These are phyloP conservation scores for Nemania serpens DNA, from an alignment of 2,329 filamentous ascomycete species.

Conservation along the genomic window DNA sequence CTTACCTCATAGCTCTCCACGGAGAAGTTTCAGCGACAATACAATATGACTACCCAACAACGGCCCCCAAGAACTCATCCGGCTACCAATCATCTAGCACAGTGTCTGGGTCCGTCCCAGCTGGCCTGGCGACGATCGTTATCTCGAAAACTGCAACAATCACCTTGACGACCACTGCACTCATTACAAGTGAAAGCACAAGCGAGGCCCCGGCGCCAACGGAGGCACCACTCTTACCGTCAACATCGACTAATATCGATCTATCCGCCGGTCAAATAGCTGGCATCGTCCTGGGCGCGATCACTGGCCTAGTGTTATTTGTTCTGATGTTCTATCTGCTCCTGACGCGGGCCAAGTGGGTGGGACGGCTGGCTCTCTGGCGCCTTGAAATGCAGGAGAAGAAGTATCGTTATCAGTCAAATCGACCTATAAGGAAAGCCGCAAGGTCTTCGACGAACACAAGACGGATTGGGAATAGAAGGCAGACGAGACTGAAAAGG, in stretches of 20 bases:
- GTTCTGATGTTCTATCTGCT: slow-evolving; percentile 17
- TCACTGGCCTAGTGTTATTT: slow-evolving; percentile 6
- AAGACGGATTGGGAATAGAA: not conserved
- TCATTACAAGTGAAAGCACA: slow-evolving; percentile 13
- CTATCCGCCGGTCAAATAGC: slow-evolving; percentile 5
- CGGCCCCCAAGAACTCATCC: not conserved
- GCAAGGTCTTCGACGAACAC: too few species aligned
- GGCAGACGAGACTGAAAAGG: not conserved
- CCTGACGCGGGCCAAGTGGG: slow-evolving; percentile 11
- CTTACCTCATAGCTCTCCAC: not conserved
- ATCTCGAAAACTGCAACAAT: slow-evolving; percentile 16
- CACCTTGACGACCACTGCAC: slow-evolving; percentile 10
- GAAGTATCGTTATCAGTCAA: not conserved
- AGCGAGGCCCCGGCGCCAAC: not conserved
- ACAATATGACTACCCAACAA: slow-evolving; percentile 13
- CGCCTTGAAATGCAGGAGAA: slow-evolving; percentile 1
- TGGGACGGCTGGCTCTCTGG: not conserved
- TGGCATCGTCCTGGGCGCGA: slow-evolving; percentile 5
- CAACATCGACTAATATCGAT: not conserved
- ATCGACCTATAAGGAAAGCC: not conserved
- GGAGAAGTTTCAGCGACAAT: not conserved
- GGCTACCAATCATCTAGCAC: not conserved
- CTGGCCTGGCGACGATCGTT: slow-evolving; percentile 4
- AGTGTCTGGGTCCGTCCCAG: not conserved
- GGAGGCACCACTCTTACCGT: slow-evolving; percentile 1